Percentiles rank a stretch among this genome's conserved stretches.
Conservation (phyloP, 768 basidiomycete genomes). For the Collybia sordida region DNA sequence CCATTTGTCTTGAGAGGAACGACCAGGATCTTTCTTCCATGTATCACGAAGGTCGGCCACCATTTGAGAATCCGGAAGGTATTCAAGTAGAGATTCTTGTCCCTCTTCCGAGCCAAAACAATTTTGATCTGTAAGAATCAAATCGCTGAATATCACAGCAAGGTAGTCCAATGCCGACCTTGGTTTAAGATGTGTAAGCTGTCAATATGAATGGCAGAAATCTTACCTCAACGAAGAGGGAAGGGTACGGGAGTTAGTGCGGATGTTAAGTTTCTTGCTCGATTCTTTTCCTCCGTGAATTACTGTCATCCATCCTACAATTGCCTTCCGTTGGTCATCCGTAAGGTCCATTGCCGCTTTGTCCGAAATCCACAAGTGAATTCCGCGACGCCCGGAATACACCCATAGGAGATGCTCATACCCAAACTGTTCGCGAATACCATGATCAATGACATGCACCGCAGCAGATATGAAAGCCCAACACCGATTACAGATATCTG, state of each 20-base stretch:
- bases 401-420: constrained; percentile 93
- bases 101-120: constrained; percentile 72
- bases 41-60: constrained; percentile 47
- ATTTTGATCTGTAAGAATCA: constrained; percentile 83
- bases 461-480: constrained; percentile 96
- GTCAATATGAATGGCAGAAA: background rate
- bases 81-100: constrained; percentile 70
- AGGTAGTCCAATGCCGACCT: constrained; percentile 53
- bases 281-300: constrained; percentile 80
- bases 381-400: constrained; percentile 97
- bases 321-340: constrained; percentile 84
- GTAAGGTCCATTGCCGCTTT: constrained; percentile 83
- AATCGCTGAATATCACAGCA: constrained; percentile 52
- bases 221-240: constrained; percentile 77
- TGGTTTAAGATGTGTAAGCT: background rate
- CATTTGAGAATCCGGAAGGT: constrained; percentile 65
- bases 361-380: constrained; percentile 98
- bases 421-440: constrained; percentile 87
- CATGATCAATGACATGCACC: constrained; percentile 79
- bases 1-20: constrained; percentile 76
- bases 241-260: constrained; percentile 43
- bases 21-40: constrained; percentile 56
- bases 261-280: constrained; percentile 79
- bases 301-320: constrained; percentile 88
- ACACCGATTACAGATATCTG: constrained; percentile 88